Evolutionary conservation across 2,329 filamentous ascomycete genomes (phyloP).

Genomic region (Talaromyces sp.): DNA sequence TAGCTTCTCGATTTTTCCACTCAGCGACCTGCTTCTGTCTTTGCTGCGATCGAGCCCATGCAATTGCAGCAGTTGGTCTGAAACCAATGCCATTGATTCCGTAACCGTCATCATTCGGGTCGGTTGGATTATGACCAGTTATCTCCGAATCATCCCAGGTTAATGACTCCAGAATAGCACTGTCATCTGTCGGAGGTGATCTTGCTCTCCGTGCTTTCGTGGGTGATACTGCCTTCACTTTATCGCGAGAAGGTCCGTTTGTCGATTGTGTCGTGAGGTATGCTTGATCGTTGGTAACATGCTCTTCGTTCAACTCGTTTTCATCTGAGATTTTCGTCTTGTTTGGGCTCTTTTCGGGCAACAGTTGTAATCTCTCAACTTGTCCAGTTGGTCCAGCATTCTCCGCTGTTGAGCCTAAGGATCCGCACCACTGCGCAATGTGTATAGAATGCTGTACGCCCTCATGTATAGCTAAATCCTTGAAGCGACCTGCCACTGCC

Average conservation of each 20-base stretch:
- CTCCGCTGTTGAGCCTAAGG: not conserved
- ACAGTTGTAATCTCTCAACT: constrained; percentile 12
- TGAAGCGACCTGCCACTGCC: constrained; percentile 38
- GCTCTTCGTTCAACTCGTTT: not conserved
- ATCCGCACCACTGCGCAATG: constrained; percentile 9
- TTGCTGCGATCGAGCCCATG: constrained; percentile 53
- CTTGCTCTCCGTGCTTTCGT: constrained; percentile 27
- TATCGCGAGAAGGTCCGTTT: constrained; percentile 23
- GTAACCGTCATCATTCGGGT: constrained; percentile 59
- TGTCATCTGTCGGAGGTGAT: constrained; percentile 32
- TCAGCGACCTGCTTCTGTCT: constrained; percentile 57
- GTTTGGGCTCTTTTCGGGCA: not conserved
- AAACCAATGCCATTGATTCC: constrained; percentile 64
- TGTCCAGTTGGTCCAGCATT: not conserved
- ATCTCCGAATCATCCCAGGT: constrained; percentile 61
- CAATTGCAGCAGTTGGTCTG: constrained; percentile 57
- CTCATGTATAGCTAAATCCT: constrained; percentile 38
- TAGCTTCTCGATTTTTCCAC: constrained; percentile 57
- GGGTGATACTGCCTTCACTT: constrained; percentile 21
- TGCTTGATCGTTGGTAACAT: not conserved
- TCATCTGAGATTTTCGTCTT: not conserved
- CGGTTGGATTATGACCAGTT: constrained; percentile 55
- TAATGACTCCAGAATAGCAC: constrained; percentile 26
- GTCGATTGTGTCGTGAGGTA: not conserved
- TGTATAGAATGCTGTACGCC: not conserved